Evolutionary conservation across 2,329 filamentous ascomycete genomes (phyloP).

Genomic region (Calonectria leucothoes): DNA sequence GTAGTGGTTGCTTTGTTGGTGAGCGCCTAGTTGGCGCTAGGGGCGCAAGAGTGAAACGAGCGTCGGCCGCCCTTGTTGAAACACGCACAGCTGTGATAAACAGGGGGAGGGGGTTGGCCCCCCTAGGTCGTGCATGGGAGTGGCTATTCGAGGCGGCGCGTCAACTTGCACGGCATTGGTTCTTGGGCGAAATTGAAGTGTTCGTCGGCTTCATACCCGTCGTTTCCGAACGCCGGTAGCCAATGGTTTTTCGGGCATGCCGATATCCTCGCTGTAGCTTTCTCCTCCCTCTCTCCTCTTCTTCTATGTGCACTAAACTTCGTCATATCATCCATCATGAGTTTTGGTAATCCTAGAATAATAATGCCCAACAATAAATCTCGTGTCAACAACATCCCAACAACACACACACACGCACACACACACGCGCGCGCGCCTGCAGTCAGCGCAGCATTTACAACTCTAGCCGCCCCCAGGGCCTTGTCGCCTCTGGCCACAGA

Average conservation of each 20-base stretch:
- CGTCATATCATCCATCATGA: not conserved
- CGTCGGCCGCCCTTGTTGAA: not conserved
- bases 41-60: slow-evolving; percentile 8
- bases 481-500: slow-evolving; percentile 67
- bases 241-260: not conserved
- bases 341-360: not conserved
- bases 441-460: slow-evolving; percentile 1
- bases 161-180: not conserved
- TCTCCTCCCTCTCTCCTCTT: not conserved
- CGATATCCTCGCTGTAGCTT: not conserved
- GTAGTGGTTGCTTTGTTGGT: not conserved
- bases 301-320: no score
- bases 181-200: not conserved
- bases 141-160: not conserved
- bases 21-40: not conserved
- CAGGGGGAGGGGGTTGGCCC: no score
- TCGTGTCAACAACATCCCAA: not conserved
- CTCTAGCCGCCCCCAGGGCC: slow-evolving; percentile 12
- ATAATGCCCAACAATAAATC: not conserved
- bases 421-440: no score
- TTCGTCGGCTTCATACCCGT: not conserved
- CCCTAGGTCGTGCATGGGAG: slow-evolving; percentile 9
- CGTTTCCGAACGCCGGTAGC: not conserved
- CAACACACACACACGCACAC: no score
- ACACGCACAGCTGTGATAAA: no score